Evolutionary conservation across 1,139 yeast genomes (phyloP).

Genomic region (Pichiaceae sp.): DNA sequence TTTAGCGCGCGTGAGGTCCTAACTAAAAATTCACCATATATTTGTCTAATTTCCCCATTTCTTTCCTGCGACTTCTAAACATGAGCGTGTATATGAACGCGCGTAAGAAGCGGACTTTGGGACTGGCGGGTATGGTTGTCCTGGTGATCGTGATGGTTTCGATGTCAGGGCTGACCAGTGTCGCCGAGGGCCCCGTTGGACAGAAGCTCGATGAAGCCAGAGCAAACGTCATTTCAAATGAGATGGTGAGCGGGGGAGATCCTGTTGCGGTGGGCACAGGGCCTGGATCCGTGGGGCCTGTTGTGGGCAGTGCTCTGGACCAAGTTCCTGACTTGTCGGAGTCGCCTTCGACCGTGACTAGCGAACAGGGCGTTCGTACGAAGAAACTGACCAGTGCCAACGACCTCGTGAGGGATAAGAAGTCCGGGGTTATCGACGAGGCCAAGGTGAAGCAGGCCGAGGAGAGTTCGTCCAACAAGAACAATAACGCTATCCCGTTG

Average conservation of each 20-base stretch:
- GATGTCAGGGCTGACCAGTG: conserved; percentile 6
- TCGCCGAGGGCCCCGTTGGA: not conserved
- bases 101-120: conserved; percentile 21
- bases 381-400: conserved; percentile 15
- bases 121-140: conserved; percentile 20
- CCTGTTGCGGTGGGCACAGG: not conserved
- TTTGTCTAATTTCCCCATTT: too few species aligned
- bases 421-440: conserved; percentile 24
- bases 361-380: conserved; percentile 5
- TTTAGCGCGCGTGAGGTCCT: too few species aligned
- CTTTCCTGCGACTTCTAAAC: too few species aligned
- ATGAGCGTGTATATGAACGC: conserved; percentile 9
- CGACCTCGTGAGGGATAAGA: conserved; percentile 18
- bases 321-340: not conserved
- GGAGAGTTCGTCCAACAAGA: conserved; percentile 8
- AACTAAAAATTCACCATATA: too few species aligned
- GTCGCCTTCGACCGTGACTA: not conserved
- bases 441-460: conserved; percentile 24
- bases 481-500: conserved; percentile 8
- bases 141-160: conserved; percentile 17
- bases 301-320: not conserved
- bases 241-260: conserved; percentile 1
- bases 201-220: not conserved
- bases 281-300: not conserved
- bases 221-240: not conserved